Base-by-base conservation (phyloP, 1,139 yeast genomes). In the Candida tetrigidarum region DNA sequence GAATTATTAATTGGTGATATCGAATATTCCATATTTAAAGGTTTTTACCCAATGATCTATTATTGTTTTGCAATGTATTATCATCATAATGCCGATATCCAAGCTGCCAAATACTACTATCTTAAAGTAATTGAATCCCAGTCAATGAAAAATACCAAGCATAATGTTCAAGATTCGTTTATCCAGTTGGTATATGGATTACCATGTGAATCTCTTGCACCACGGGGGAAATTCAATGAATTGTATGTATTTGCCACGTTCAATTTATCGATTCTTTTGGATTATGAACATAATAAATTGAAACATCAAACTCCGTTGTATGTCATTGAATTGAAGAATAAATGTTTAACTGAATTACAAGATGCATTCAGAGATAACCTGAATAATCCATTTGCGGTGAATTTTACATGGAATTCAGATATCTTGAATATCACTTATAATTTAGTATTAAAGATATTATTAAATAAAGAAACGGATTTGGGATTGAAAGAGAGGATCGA, bases 81-180 rank as follows among this genome's bases (percentile, higher is more conserved):
- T 48, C 81, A 77, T 37, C 51, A 58, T 30, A 52, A 58, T 15
- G 74, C 73, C 1, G 65, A 73, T 34, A 43, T 69, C 3, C 59
- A 60, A 25, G 61, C 66, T 1, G 69, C 81, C 2, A 67, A 72
- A 45, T 66, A 63, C 43, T 71, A 69, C 44, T 74, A 67, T 49
- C 42, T 60, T 30, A 68, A 67, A 49, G 67, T 68, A 3, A 50
- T 59, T 16, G 59, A 60, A 39, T 43, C 55, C 34, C 47, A 57
- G 11, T 37, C 43, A 3, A 29, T 7, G 12, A 35, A 15, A 19
- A 5, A 15, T 25, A 26, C 25, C n/a, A n/a, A n/a, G 4, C 12
- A 29, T 14, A 34, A 12, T 25, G 25, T 22, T 2, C 14, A 25
- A 30, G 39, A 41, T 28, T 45, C 51, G 6, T 39, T 48, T 16